Percentiles rank a stretch among this genome's conserved stretches.
Conservation (phyloP, 2,329 filamentous ascomycete genomes). For the Exophiala alcalophila region DNA sequence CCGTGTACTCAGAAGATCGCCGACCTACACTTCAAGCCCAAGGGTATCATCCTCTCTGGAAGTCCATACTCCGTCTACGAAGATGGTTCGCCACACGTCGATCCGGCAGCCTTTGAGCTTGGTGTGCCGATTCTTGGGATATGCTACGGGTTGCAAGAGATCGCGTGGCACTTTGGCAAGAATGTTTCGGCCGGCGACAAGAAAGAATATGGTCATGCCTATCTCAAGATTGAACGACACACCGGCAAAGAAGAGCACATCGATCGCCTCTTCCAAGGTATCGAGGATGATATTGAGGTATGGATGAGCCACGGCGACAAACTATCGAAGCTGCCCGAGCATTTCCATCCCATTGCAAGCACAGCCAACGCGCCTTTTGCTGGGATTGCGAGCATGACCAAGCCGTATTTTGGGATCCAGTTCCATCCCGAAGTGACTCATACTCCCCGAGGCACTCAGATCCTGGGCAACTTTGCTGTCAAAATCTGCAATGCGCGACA, state of each 20-base stretch:
- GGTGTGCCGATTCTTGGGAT: constrained; percentile 61
- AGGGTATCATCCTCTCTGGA: constrained; percentile 76
- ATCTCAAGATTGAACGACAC: constrained; percentile 60
- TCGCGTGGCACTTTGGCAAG: constrained; percentile 66
- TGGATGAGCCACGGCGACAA: constrained; percentile 94
- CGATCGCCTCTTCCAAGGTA: constrained; percentile 73
- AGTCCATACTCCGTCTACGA: constrained; percentile 80
- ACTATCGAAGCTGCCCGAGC: constrained; percentile 68
- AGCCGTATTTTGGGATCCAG: constrained; percentile 75
- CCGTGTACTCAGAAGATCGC: constrained; percentile 79
- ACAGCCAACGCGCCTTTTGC: constrained; percentile 76
- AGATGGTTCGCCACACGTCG: constrained; percentile 70
- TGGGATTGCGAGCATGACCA: constrained; percentile 58
- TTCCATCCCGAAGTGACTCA: constrained; percentile 86
- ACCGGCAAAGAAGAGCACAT: constrained; percentile 59
- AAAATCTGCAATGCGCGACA: constrained; percentile 73
- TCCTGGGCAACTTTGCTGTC: constrained; percentile 81
- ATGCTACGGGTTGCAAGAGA: constrained; percentile 66
- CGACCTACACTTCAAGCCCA: constrained; percentile 74
- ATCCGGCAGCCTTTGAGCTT: constrained; percentile 76
- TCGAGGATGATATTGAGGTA: constrained; percentile 68
- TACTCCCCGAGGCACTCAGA: constrained; percentile 64
- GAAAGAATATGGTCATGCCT: constrained; percentile 69
- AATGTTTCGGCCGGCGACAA: constrained; percentile 67
- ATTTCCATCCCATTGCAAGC: constrained; percentile 70